These are phyloP conservation scores for Trypethelium eluteriae DNA, from an alignment of 495 filamentous ascomycete species.

Conservation along the genomic window DNA sequence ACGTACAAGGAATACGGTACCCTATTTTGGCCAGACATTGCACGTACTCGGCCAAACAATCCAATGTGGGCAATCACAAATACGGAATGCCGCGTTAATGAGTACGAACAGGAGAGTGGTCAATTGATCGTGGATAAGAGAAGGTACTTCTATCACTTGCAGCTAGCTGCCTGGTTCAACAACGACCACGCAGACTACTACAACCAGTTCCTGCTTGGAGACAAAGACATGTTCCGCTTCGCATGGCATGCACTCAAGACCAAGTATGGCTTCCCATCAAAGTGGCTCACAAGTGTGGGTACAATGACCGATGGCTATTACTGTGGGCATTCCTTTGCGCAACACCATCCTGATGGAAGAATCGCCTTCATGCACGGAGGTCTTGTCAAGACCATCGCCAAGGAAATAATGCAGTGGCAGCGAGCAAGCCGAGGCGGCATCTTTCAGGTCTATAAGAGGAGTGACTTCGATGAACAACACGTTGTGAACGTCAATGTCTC, in stretches of 20 bases:
- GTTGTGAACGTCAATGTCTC: conserved; percentile 14
- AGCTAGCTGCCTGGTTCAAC: conserved; percentile 28
- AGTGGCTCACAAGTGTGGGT: conserved; percentile 18
- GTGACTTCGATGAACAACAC: conserved; percentile 8
- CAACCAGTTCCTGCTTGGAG: conserved; percentile 29
- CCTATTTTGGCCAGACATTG: conserved; percentile 34
- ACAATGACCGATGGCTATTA: conserved; percentile 17
- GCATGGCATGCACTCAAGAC: conserved; percentile 31
- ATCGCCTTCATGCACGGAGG: conserved; percentile 21
- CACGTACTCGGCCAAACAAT: conserved; percentile 28
- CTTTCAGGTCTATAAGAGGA: conserved; percentile 16
- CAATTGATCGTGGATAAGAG: conserved; percentile 30
- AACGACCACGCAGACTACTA: conserved; percentile 25
- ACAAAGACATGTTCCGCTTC: conserved; percentile 31
- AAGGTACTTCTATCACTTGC: conserved; percentile 20
- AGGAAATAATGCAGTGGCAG: conserved; percentile 14
- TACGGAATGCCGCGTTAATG: conserved; percentile 26
- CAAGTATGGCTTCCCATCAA: conserved; percentile 14
- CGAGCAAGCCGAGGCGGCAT: conserved; percentile 16
- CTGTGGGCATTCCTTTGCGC: conserved; percentile 21
- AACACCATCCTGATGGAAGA: conserved; percentile 19
- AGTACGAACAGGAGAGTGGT: conserved; percentile 31
- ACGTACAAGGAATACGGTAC: conserved; percentile 27
- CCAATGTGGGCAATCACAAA: conserved; percentile 30
- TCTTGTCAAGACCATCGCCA: conserved; percentile 17